Evolutionary conservation across 768 basidiomycete species (phyloP).

Genomic region (Boletus pseudo-olivaceus): DNA sequence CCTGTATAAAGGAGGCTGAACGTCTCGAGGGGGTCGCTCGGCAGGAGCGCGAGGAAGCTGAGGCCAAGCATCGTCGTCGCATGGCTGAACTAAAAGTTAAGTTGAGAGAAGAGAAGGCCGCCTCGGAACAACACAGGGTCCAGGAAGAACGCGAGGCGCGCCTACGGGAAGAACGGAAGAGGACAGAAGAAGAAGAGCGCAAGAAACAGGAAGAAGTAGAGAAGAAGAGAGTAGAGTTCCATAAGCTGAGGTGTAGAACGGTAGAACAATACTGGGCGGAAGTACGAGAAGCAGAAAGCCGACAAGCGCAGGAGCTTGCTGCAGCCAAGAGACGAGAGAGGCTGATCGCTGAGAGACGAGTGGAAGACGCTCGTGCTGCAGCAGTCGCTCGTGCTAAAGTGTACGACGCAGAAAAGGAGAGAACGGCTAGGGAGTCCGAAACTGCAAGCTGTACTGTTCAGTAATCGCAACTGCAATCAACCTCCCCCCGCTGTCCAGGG

Average conservation of each 20-base stretch:
- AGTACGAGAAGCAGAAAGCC: constrained; percentile 27
- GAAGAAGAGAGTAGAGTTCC: too few relatives aligned
- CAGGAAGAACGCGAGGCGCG: constrained; percentile 30
- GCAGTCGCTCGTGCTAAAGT: background rate
- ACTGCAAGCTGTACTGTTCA: background rate
- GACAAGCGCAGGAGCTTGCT: background rate
- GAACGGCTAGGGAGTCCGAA: background rate
- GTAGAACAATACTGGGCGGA: background rate
- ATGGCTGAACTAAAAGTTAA: constrained; percentile 34
- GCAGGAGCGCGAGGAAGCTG: constrained; percentile 37
- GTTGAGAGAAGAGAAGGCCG: constrained; percentile 23
- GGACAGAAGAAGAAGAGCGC: background rate
- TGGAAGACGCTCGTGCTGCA: background rate
- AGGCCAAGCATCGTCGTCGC: constrained; percentile 34
- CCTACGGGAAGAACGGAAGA: constrained; percentile 29
- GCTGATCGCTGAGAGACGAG: background rate
- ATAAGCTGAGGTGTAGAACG: background rate
- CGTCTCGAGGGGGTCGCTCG: constrained; percentile 36
- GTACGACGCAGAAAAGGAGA: background rate
- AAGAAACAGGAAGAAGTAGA: background rate
- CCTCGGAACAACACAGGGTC: background rate
- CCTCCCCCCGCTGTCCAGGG: background rate
- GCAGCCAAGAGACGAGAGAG: background rate
- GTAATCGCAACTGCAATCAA: background rate
- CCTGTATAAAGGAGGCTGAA: constrained; percentile 42